Conservation (phyloP, 345 rosid genomes). For the Camelina hispida region DNA sequence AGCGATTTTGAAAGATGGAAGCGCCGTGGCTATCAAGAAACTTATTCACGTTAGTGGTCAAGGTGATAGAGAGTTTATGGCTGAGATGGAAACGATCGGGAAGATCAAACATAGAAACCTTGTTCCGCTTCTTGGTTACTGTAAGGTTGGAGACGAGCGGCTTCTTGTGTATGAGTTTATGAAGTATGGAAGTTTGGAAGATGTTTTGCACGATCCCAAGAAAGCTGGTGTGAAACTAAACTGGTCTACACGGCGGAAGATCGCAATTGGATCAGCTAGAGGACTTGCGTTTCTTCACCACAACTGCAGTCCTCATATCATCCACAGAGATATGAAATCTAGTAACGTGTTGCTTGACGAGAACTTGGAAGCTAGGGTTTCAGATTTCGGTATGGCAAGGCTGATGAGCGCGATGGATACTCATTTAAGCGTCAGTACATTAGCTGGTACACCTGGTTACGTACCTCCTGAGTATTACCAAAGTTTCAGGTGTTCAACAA, state of each 20-base stretch:
- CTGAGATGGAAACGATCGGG: slow-evolving; percentile 98
- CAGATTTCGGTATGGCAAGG: slow-evolving; percentile 99
- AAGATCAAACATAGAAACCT: slow-evolving; percentile 93
- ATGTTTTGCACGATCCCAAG: slow-evolving; percentile 75
- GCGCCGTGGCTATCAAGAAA: slow-evolving; percentile 91
- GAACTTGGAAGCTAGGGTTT: slow-evolving; percentile 87
- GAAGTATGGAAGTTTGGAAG: slow-evolving; percentile 94
- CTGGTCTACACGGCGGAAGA: slow-evolving; percentile 83
- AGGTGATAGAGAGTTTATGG: slow-evolving; percentile 93
- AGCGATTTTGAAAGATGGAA: slow-evolving; percentile 87
- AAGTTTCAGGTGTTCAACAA: slow-evolving; percentile 85
- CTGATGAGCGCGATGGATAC: slow-evolving; percentile 90
- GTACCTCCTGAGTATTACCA: slow-evolving; percentile 99
- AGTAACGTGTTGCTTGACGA: slow-evolving; percentile 92
- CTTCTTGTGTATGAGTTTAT: slow-evolving; percentile 94
- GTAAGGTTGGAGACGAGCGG: slow-evolving; percentile 91
- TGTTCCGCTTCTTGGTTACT: slow-evolving; percentile 90
- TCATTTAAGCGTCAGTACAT: slow-evolving; percentile 94
- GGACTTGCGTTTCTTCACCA: slow-evolving; percentile 94
- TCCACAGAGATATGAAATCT: slow-evolving; percentile 98
- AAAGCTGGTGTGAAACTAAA: slow-evolving; percentile 71
- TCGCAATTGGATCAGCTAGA: slow-evolving; percentile 90
- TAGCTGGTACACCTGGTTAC: slow-evolving; percentile 97
- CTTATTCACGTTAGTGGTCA: slow-evolving; percentile 92
- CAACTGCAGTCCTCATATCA: slow-evolving; percentile 83